Percentiles rank a stretch among this genome's conserved stretches.
Evolutionary conservation across 2,329 filamentous ascomycete species (phyloP).

Genomic region (Exophiala phaeomuriformis): DNA sequence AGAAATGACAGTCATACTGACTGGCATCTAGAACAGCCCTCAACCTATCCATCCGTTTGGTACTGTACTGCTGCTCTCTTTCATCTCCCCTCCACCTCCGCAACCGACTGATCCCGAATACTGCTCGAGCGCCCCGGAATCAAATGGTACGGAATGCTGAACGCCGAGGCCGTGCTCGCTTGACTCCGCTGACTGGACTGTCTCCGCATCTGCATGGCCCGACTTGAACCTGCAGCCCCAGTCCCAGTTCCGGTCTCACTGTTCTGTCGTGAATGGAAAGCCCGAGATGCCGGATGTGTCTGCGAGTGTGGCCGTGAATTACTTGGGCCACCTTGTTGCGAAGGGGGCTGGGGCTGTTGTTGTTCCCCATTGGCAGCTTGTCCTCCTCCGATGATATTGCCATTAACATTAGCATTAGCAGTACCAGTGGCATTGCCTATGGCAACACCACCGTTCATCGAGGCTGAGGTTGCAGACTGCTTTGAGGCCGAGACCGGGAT

Average conservation of each 20-base stretch:
- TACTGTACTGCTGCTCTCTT: too few relatives aligned
- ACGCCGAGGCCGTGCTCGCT: constrained; percentile 16
- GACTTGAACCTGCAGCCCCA: neutral
- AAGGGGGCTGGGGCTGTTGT: neutral
- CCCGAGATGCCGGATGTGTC: too few relatives aligned
- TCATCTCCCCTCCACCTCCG: constrained; percentile 6
- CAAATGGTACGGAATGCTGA: constrained; percentile 25
- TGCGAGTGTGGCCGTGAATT: too few relatives aligned
- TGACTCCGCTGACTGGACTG: constrained; percentile 15
- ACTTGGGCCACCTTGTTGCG: neutral
- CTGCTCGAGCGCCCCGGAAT: constrained; percentile 25
- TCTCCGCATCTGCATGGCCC: neutral
- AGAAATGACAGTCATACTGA: too few relatives aligned
- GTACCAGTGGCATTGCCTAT: too few relatives aligned
- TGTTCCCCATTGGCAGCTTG: neutral
- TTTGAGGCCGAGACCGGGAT: constrained; percentile 17
- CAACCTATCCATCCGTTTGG: too few relatives aligned
- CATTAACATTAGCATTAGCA: too few relatives aligned
- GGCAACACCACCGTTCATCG: too few relatives aligned
- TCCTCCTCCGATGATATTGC: neutral
- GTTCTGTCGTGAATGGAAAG: constrained; percentile 6
- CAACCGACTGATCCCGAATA: constrained; percentile 16
- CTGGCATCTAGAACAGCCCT: too few relatives aligned
- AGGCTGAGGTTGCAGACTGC: constrained; percentile 2
- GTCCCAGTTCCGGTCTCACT: neutral